Evolutionary conservation across 2,329 filamentous ascomycete genomes (phyloP).

Genomic region (Leptographium radiaticola): DNA sequence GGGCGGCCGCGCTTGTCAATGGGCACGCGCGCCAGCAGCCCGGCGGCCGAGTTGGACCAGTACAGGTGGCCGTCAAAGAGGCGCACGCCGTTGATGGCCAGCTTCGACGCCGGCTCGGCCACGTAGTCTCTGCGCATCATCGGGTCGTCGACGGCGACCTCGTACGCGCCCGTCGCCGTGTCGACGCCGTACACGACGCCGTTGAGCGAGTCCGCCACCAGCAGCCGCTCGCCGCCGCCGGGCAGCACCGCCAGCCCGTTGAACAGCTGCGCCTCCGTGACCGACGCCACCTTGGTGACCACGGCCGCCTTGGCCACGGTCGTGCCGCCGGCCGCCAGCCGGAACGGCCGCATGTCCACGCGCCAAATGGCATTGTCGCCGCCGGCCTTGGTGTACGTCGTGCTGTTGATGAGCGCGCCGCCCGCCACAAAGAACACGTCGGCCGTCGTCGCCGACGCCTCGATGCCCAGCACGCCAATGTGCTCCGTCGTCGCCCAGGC

Average conservation of each 20-base stretch:
- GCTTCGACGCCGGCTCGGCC: neutral
- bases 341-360: constrained; percentile 12
- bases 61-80: constrained; percentile 13
- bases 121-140: constrained; percentile 7
- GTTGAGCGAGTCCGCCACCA: constrained; percentile 13
- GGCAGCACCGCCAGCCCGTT: constrained; percentile 15
- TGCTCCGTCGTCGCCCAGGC: constrained; percentile 13
- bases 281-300: constrained; percentile 11
- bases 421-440: constrained; percentile 21
- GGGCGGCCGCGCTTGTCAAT: constrained; percentile 7
- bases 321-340: neutral
- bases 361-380: constrained; percentile 14
- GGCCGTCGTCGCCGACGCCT: constrained; percentile 14
- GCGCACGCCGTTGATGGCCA: constrained; percentile 16
- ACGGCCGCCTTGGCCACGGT: constrained; percentile 3
- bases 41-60: constrained; percentile 15
- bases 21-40: constrained; percentile 11
- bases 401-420: constrained; percentile 12
- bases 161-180: constrained; percentile 12
- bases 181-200: constrained; percentile 14
- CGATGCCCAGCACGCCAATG: constrained; percentile 20
- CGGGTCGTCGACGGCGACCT: constrained; percentile 11
- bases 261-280: constrained; percentile 14
- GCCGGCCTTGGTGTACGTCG: constrained; percentile 6
- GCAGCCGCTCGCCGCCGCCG: constrained; percentile 7